Evolutionary conservation across 1,139 yeast genomes (phyloP), one percentile per base, ranked within the genome.

Genomic region (Saccharomycopsis hybrid): DNA sequence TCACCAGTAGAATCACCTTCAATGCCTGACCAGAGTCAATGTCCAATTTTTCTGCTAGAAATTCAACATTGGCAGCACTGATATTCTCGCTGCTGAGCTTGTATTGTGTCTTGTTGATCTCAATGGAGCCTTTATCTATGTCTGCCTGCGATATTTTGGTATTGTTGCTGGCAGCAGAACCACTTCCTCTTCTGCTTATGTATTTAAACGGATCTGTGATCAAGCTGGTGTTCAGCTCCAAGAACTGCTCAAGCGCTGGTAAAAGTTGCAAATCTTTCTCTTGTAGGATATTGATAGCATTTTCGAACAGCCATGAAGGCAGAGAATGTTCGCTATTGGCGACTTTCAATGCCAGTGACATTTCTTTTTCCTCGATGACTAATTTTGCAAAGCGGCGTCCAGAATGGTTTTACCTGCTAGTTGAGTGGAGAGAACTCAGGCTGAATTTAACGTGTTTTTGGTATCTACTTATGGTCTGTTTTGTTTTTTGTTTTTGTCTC

Each of bases 261-360:
- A 44, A 11, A n/a, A 52, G 37, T 33, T 38, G 35, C 7, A 27
- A n/a, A 28, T 52, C 51, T 8, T 47, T 39, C 36, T 45, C 46
- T n/a, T 42, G 33, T 3, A 52, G 37, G 8, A 44, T 44, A 37
- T 47, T 42, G 27, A 40, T 37, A 2, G 53, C 55, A 39, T 43
- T 52, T 11, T 44, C 53, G 30, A 52, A 50, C 25, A 53, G 47
- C 55, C 55, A 52, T 7, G 53, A 46, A 9, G 49, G 40, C 11
- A 47, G 45, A 7, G 37, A 25, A 7, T 28, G 28, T 39, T 44
- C 35, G 5, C 13, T 42, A 3, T 3, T 30, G 41, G 41, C 8
- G 25, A 38, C 4, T 30, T 8, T 29, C 13, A 32, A 27, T 24
- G 38, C 28, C 28, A n/a, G 11, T 42, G 5, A 18, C 18, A 18